phyloP scores from a whole-genome alignment of 1,139 yeast species.

The Candida neerlandica region DNA sequence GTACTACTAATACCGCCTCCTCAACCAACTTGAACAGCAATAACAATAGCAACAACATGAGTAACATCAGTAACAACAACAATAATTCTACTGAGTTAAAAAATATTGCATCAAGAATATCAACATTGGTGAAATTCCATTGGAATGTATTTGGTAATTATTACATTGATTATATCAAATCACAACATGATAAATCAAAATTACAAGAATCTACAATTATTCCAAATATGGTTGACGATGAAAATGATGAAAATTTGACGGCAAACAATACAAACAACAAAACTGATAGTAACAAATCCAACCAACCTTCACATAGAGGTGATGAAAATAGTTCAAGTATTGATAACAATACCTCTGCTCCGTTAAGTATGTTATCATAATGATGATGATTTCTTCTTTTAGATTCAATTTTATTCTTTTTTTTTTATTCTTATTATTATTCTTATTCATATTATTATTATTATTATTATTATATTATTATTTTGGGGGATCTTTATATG shows the following conservation, averaged over 20 bases:
- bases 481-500: neutral
- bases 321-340: constrained; percentile 8
- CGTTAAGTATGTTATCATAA: constrained; percentile 16
- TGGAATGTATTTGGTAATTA: constrained; percentile 71
- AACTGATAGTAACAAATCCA: constrained; percentile 1
- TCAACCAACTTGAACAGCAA: constrained; percentile 15
- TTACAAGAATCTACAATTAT: constrained; percentile 11
- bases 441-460: neutral
- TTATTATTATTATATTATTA: neutral
- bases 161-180: constrained; percentile 30
- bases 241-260: constrained; percentile 2
- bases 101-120: constrained; percentile 53
- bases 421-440: neutral
- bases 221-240: constrained; percentile 7
- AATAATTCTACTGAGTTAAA: constrained; percentile 39
- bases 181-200: constrained; percentile 15
- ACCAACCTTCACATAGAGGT: constrained; percentile 3
- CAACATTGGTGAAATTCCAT: constrained; percentile 67
- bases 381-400: constrained; percentile 3
- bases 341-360: constrained; percentile 15
- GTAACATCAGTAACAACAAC: constrained; percentile 6
- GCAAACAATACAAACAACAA: constrained; percentile 5
- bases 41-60: constrained; percentile 9
- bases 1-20: neutral
- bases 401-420: neutral